These are phyloP conservation scores for Amaranthus palmeri DNA, from an alignment of 148 eudicot species.

Conservation along the genomic window DNA sequence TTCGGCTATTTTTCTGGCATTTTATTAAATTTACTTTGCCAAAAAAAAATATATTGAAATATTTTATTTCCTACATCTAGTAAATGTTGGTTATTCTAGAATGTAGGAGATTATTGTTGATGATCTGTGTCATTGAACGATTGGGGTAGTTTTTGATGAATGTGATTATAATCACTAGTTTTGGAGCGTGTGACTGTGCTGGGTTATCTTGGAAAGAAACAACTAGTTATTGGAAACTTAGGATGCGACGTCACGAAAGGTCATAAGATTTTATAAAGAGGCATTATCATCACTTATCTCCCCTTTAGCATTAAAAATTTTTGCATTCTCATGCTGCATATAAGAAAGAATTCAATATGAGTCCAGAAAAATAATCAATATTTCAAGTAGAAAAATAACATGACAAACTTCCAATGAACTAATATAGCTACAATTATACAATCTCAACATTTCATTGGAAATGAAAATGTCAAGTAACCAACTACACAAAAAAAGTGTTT, in stretches of 20 bases:
- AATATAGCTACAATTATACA: background rate
- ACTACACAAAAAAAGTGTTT: too few species aligned
- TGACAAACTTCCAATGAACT: constrained; percentile 4
- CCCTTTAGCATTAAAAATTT: constrained; percentile 85
- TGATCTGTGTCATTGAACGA: too few species aligned
- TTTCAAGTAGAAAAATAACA: constrained; percentile 6
- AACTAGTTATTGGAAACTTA: constrained; percentile 44
- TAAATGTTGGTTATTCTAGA: too few species aligned
- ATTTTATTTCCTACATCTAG: too few species aligned
- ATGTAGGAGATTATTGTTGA: too few species aligned
- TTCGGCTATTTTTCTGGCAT: too few species aligned
- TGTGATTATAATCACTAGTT: too few species aligned
- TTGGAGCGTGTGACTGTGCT: too few species aligned
- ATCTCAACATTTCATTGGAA: background rate
- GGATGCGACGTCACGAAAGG: constrained; percentile 80
- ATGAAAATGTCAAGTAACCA: background rate
- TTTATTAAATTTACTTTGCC: too few species aligned
- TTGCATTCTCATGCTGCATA: constrained; percentile 93
- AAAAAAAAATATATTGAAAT: too few species aligned
- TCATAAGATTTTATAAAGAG: constrained; percentile 81
- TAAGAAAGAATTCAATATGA: constrained; percentile 17
- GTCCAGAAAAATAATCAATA: background rate
- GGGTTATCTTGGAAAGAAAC: too few species aligned
- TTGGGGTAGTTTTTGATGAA: too few species aligned
- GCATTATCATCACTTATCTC: constrained; percentile 93